Conservation (phyloP, 441 rosid genomes). For the Isatis lusitanica region DNA sequence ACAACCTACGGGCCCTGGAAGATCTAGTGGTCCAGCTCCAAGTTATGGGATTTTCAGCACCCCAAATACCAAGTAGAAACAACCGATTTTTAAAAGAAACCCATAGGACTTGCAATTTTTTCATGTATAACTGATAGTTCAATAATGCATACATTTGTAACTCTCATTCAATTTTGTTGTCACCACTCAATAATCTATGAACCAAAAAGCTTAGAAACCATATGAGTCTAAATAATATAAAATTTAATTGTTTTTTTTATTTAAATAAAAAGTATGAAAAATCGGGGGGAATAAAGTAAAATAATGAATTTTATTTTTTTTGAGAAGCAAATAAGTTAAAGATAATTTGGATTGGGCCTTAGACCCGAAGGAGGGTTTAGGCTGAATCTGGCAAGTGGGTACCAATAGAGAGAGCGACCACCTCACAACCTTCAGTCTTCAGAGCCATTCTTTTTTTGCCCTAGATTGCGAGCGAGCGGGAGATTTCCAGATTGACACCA, state of each 20-base stretch:
- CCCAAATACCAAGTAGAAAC: conserved; percentile 33
- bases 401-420: conserved; percentile 7
- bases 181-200: conserved; percentile 7
- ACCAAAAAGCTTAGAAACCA: not conserved
- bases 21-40: conserved; percentile 29
- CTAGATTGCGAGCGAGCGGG: conserved; percentile 28
- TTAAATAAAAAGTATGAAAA: not conserved
- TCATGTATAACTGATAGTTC: conserved; percentile 19
- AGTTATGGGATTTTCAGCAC: conserved; percentile 66
- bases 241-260: not conserved
- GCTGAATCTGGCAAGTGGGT: conserved; percentile 26
- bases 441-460: conserved; percentile 10
- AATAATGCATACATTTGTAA: conserved; percentile 27
- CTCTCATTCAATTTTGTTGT: conserved; percentile 3
- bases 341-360: conserved; percentile 39
- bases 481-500: conserved; percentile 31
- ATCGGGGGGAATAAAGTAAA: too few species aligned
- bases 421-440: conserved; percentile 29
- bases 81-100: not conserved
- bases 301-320: too few species aligned
- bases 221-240: not conserved
- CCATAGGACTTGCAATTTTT: conserved; percentile 11
- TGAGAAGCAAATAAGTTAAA: too few species aligned
- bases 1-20: conserved; percentile 22
- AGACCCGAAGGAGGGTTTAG: conserved; percentile 25